These are phyloP conservation scores for Coniella vitis DNA, from an alignment of 2,329 filamentous ascomycete genomes.

Conservation along the genomic window DNA sequence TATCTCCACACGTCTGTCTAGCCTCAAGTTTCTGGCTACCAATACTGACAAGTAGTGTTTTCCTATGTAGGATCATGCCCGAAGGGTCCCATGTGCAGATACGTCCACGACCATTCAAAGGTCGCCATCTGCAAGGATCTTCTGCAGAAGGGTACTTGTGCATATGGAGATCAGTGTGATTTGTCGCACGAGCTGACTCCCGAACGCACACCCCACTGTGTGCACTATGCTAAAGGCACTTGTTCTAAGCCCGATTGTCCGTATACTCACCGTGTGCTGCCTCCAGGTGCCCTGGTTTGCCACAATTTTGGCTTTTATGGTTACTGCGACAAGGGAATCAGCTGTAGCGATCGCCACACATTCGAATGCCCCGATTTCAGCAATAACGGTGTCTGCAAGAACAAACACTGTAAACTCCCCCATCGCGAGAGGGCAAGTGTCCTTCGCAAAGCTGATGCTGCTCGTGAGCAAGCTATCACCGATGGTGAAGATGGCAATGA, in stretches of 20 bases:
- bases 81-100: slow-evolving; percentile 73
- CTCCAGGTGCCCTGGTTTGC: slow-evolving; percentile 73
- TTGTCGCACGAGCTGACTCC: slow-evolving; percentile 81
- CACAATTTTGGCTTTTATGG: slow-evolving; percentile 77
- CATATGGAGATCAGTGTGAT: slow-evolving; percentile 73
- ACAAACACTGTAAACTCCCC: slow-evolving; percentile 73
- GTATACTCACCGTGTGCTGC: slow-evolving; percentile 78
- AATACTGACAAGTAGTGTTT: slow-evolving; percentile 17
- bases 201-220: slow-evolving; percentile 78
- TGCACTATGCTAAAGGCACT: slow-evolving; percentile 84
- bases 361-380: slow-evolving; percentile 93
- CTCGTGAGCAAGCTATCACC: slow-evolving; percentile 31
- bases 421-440: slow-evolving; percentile 84
- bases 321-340: slow-evolving; percentile 76
- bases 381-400: slow-evolving; percentile 79
- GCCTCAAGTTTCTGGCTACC: not conserved
- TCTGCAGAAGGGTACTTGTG: slow-evolving; percentile 72
- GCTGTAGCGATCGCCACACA: slow-evolving; percentile 77
- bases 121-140: slow-evolving; percentile 88
- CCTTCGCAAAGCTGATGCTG: slow-evolving; percentile 58
- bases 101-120: slow-evolving; percentile 76
- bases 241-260: slow-evolving; percentile 82
- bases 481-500: slow-evolving; percentile 55
- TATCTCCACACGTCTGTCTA: slow-evolving; percentile 1
- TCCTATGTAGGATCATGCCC: slow-evolving; percentile 67